Evolutionary conservation across 2,329 filamentous ascomycete genomes (phyloP), one percentile per base, ranked within the genome.

Genomic region (Bisporella sp.): DNA sequence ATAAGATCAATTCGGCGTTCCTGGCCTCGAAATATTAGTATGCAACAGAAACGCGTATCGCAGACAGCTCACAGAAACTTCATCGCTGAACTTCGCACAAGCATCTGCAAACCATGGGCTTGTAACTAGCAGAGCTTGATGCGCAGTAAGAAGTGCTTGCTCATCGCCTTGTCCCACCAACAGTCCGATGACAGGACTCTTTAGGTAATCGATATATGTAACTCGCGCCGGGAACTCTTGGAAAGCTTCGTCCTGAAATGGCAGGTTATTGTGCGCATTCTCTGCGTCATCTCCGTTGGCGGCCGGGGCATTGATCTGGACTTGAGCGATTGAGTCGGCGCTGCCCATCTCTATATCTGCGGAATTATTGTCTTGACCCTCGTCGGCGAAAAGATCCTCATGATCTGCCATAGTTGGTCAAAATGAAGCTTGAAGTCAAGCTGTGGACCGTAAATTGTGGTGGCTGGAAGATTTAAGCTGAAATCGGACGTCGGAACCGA

Each of bases 31-130:
- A 31, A 45, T 13, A 11, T 33, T 4, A 6, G 39, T 6, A 31
- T 30, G 40, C 35, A 21, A 31, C 37, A 37, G 12, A 41, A 12
- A 39, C 31, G 41, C 2, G 6, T 40, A 13, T 6, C 6, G 31
- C 11, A 39, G 13, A 32, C 8, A 45, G 71, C 79, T 56, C 69
- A 87, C 85, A 52, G 75, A 77, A 45, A 76, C 76, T 47, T 81
- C 78, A 32, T 80, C 74, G 44, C 73, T 72, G 62, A 90, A 86
- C 46, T 76, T 68, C 8, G 76, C 73, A 63, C 84, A 82, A 5
- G 78, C 73, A 28, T 82, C 77, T 8, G 74, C 73, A 64, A 96
- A 89, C 67, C 78, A 90, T 0, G 89, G 87, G 41, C 88, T 92
- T 65, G 84, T 78, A 8, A 72, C 64, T 35, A 97, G 75, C 30